Conservation (phyloP, 2,329 filamentous ascomycete genomes). For the Rhytidhysteron rufulum region DNA sequence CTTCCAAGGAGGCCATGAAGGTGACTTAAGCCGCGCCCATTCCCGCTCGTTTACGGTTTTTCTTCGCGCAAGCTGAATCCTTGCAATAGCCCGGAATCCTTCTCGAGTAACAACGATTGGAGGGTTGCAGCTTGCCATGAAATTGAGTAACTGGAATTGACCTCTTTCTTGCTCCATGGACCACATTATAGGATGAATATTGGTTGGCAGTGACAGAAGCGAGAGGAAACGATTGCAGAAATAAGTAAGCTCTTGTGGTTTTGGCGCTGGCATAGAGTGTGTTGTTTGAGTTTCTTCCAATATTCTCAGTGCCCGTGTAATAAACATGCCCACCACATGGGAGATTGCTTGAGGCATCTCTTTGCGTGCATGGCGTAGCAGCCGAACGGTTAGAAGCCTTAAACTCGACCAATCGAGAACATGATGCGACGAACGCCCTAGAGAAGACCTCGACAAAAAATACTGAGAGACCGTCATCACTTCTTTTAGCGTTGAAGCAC, state of each 20-base stretch:
- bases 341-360: slow-evolving; percentile 28
- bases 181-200: slow-evolving; percentile 47
- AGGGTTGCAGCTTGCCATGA: slow-evolving; percentile 54
- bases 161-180: slow-evolving; percentile 51
- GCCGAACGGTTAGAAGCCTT: slow-evolving; percentile 19
- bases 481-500: slow-evolving; percentile 14
- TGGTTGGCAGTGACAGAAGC: slow-evolving; percentile 47
- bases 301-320: slow-evolving; percentile 18
- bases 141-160: slow-evolving; percentile 54
- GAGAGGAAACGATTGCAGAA: slow-evolving; percentile 49
- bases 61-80: slow-evolving; percentile 54
- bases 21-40: slow-evolving; percentile 57
- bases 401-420: slow-evolving; percentile 19
- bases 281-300: neutral
- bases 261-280: slow-evolving; percentile 2
- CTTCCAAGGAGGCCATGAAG: slow-evolving; percentile 65
- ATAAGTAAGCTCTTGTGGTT: slow-evolving; percentile 25
- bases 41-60: slow-evolving; percentile 55
- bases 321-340: slow-evolving; percentile 26
- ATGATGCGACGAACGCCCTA: slow-evolving; percentile 2
- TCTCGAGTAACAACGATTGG: slow-evolving; percentile 53
- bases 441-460: slow-evolving; percentile 6
- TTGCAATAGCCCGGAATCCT: slow-evolving; percentile 55
- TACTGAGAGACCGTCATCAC: slow-evolving; percentile 21
- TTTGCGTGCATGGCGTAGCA: slow-evolving; percentile 27